These are phyloP conservation scores for Microsporum ferrugineum DNA, from an alignment of 2,329 filamentous ascomycete genomes.

Conservation along the genomic window DNA sequence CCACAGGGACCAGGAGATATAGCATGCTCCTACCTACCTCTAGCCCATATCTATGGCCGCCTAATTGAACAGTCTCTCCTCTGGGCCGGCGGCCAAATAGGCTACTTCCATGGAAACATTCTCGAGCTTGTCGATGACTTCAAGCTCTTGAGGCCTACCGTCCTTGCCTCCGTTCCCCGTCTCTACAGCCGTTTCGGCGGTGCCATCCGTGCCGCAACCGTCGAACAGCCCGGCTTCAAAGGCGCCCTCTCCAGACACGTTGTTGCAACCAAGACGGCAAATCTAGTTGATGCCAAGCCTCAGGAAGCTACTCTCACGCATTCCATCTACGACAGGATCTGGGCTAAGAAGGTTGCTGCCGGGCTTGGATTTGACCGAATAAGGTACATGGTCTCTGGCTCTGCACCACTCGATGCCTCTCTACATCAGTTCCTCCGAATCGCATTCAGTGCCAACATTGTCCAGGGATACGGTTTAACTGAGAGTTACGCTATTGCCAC, in stretches of 20 bases:
- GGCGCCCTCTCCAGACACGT: slow-evolving; percentile 71
- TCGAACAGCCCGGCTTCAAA: slow-evolving; percentile 67
- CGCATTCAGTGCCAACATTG: slow-evolving; percentile 64
- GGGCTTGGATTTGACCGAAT: slow-evolving; percentile 68
- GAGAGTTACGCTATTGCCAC: slow-evolving; percentile 75
- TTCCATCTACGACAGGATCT: slow-evolving; percentile 54
- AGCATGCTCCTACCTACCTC: slow-evolving; percentile 74
- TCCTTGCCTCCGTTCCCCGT: slow-evolving; percentile 78
- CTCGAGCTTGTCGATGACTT: slow-evolving; percentile 78
- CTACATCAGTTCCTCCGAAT: slow-evolving; percentile 83
- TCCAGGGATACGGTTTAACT: slow-evolving; percentile 87
- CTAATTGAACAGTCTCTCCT: slow-evolving; percentile 67
- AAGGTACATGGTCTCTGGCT: slow-evolving; percentile 69
- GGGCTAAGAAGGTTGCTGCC: slow-evolving; percentile 75
- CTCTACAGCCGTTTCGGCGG: slow-evolving; percentile 83
- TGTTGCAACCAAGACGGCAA: slow-evolving; percentile 67
- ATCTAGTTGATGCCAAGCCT: slow-evolving; percentile 55
- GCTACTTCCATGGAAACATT: slow-evolving; percentile 91
- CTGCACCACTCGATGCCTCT: slow-evolving; percentile 77
- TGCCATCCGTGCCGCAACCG: slow-evolving; percentile 65
- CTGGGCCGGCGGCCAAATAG: slow-evolving; percentile 61
- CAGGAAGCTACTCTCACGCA: slow-evolving; percentile 57
- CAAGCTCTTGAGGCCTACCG: slow-evolving; percentile 71
- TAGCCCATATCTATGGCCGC: slow-evolving; percentile 89
- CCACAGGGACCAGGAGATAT: slow-evolving; percentile 49